Evolutionary conservation across 768 basidiomycete species (phyloP), one percentile per base, ranked within the genome.

Genomic region (Amanita jacksonii): DNA sequence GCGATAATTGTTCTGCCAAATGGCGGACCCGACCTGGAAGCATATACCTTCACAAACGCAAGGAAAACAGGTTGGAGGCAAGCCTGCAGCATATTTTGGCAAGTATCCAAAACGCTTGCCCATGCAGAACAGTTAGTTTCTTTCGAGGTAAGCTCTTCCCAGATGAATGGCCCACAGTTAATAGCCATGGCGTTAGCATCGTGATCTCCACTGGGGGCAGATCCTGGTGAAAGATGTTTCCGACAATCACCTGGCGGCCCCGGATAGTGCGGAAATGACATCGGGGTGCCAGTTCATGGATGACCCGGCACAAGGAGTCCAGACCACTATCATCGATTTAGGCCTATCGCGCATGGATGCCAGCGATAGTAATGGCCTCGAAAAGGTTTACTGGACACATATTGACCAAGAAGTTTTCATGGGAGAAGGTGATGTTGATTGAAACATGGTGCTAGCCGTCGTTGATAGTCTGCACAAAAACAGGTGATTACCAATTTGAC

Each of bases 151-250:
- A 45, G 75, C 52, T 33, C 39, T 4, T 7, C 25, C n/a, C 9
- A 38, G 18, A 13, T 34, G 22, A 48, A 28, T 41, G 5, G 27
- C 15, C 16, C 25, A 20, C 16, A 38, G 32, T 20, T 31, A 16
- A 12, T 43, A 47, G 40, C 41, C 31, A 23, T n/a, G 31, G 32
- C 25, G 8, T 36, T 41, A 99, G 94, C 96, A 99, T 62, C 90
- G 96, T 24, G 96, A 99, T 61, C 76, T 99, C n/a, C 96, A 99
- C 54, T 90, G 89, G 78, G 96, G 96, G 16, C 96, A 99, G 60
- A 85, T 99, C 39, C 72, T 99, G 6, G 78, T 98, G 38, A 80
- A 81, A 55, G 69, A 72, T 47, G 46, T 73, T 3, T 62, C 71
- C 18, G 49, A 53, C 41, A 49, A 50, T 10, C 48, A 24, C 13